A percentile compares a stretch with the other conserved stretches of the same genome.
These are phyloP conservation scores for Xylariales sp. DNA, from an alignment of 2,329 filamentous ascomycete species.

Conservation along the genomic window DNA sequence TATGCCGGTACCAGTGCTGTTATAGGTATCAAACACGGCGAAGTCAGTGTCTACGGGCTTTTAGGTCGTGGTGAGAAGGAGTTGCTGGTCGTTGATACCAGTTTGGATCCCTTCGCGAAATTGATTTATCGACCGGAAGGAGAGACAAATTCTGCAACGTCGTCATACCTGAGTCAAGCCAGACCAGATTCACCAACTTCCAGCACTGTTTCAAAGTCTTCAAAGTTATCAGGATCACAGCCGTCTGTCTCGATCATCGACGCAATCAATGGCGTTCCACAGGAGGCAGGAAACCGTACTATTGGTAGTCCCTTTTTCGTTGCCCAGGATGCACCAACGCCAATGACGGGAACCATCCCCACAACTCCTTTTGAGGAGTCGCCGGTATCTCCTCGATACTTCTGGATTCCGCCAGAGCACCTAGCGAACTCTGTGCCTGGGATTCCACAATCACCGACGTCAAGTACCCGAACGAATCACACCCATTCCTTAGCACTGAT, in stretches of 20 bases:
- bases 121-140: conserved; percentile 32
- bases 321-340: neutral
- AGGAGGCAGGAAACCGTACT: neutral
- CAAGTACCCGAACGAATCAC: neutral
- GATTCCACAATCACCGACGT: neutral
- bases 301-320: conserved; percentile 5
- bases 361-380: conserved; percentile 2
- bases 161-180: too few species aligned
- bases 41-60: conserved; percentile 64
- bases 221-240: neutral
- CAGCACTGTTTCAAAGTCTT: neutral
- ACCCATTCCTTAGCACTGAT: neutral
- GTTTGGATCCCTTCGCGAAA: conserved; percentile 37
- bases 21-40: conserved; percentile 59
- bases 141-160: too few species aligned
- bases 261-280: neutral
- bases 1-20: conserved; percentile 75
- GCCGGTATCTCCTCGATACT: conserved; percentile 9
- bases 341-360: neutral
- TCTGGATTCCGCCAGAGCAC: conserved; percentile 5
- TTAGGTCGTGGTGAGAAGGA: conserved; percentile 67
- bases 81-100: conserved; percentile 64
- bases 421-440: neutral
- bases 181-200: neutral
- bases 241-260: neutral